Base-by-base conservation (phyloP, 495 filamentous ascomycete species). In the Physcia stellaris region DNA sequence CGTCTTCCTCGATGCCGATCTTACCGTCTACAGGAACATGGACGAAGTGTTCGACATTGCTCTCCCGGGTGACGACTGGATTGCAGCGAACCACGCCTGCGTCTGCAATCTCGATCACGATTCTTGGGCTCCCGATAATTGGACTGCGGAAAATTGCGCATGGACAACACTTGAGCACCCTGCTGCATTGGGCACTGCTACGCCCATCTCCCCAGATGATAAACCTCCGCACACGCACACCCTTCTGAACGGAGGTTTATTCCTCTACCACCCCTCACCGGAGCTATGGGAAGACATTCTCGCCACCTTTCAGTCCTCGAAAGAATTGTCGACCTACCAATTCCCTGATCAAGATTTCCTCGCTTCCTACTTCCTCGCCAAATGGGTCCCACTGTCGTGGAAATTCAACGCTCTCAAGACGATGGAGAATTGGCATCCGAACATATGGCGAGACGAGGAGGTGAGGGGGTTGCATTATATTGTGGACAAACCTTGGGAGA, bases 211-310 rank as follows among this genome's bases (percentile, higher is more conserved):
- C 1, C 41, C 40, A 2, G 34, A 45, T 6, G 27, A 50, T 4
- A 40, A 42, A 16, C 40, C 43, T 19, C 48, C 45, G 6, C 21
- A 47, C 16, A 61, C 64, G 2, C 47, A 62, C 35, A 44, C 64
- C 9, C 62, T 61, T 26, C 64, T 86, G 13, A 79, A 81, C 13
- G 82, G 84, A 45, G 80, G 80, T 23, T 76, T 85, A 46, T 85
- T 75, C 53, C 66, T 68, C 29, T 73, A 70, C 15, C 63, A 62
- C 9, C 41, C 55, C 6, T 57, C 48, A 6, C 24, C 41, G 22
- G n/a, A 43, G 19, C 48, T 65, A 9, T 62, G 59, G 53, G 39
- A 53, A 11, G 28, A 42, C 12, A 65, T 72, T 43, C 35, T 60
- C 9, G 11, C 53, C 10, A 52, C 52, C 35, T 60, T 70, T 24